Base-by-base conservation (phyloP, 208 protist species). In the Crithidia expoeki region DNA sequence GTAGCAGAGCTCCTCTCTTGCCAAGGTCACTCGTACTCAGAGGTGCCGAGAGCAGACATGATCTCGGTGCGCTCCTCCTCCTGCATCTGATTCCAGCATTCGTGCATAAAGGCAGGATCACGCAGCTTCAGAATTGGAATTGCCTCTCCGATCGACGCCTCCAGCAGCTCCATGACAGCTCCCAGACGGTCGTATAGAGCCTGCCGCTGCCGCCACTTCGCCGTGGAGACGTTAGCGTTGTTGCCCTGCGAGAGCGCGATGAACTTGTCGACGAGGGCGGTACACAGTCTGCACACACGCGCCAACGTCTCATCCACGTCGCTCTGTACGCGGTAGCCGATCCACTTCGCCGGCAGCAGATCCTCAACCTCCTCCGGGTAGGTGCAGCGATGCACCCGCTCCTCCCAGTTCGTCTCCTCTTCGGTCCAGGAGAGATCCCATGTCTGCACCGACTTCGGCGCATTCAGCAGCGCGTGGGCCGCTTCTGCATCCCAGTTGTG, bases 211-310 rank as follows among this genome's bases (percentile, higher is more conserved):
- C 92, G 80, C 92, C 92, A 96, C 71, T 92, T 90, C n/a, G 87
- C 68, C 4, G 92, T 95, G 4, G 92, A 95, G 19, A 86, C 75
- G 52, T 77, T 93, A 0, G 85, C 88, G 61, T 88, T 90, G 71
- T 94, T 81, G 27, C 86, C 85, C 47, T 85, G 74, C 11, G 88
- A 92, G 19, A 94, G 81, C 7, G 68, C 59, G n/a, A 96, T 84
- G 66, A 95, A 94, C 49, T 81, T 80, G 64, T 96, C 88, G 5
- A 94, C 92, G 10, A 96, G 81, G 0, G 89, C 89, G 11, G 92
- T 96, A 73, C 92, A 96, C 58, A 96, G 82, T 75, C 82, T 90
- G 65, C 92, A 96, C 34, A 96, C 89, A 11, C 85, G 76, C n/a
- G 92, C 88, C 56, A 96, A 74, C 56, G 88, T 92, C 70, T 93